phyloP scores from a whole-genome alignment of 106 monocot genomes.

The Vanilla planifolia region DNA sequence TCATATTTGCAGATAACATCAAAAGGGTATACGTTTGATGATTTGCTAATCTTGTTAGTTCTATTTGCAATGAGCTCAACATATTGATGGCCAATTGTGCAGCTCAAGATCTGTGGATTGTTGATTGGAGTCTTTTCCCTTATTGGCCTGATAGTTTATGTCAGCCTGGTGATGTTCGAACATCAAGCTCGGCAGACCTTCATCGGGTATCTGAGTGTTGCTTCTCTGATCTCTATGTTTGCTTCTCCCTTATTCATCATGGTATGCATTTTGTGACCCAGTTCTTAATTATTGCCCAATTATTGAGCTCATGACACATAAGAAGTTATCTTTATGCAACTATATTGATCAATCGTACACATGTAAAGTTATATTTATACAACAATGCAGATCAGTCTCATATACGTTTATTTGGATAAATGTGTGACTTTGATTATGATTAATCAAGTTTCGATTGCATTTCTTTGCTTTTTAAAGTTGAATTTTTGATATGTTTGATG shows the following conservation, averaged over 20 bases:
- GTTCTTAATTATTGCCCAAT: neutral
- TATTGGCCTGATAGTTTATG: conserved; percentile 52
- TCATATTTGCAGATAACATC: conserved; percentile 36
- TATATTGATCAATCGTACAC: too few relatives aligned
- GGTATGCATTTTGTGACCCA: conserved; percentile 16
- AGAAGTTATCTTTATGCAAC: neutral
- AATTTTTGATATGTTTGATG: too few relatives aligned
- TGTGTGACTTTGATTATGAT: too few relatives aligned
- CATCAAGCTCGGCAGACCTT: conserved; percentile 38
- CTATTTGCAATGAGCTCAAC: neutral
- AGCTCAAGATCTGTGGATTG: conserved; percentile 70
- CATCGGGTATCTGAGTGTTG: conserved; percentile 82
- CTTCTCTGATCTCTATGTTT: conserved; percentile 90
- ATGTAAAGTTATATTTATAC: too few relatives aligned
- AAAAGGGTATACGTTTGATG: conserved; percentile 49
- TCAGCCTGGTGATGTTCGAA: conserved; percentile 50
- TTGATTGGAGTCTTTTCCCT: conserved; percentile 34
- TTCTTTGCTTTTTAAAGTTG: too few relatives aligned
- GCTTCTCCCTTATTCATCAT: conserved; percentile 92
- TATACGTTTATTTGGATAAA: too few relatives aligned
- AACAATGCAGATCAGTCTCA: too few relatives aligned
- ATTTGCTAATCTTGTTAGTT: neutral
- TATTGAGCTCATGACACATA: neutral
- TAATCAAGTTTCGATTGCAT: too few relatives aligned
- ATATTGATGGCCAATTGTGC: conserved; percentile 10